Base-by-base conservation (phyloP, 1,284 basidiomycete species). In the Naganishia sp. region DNA sequence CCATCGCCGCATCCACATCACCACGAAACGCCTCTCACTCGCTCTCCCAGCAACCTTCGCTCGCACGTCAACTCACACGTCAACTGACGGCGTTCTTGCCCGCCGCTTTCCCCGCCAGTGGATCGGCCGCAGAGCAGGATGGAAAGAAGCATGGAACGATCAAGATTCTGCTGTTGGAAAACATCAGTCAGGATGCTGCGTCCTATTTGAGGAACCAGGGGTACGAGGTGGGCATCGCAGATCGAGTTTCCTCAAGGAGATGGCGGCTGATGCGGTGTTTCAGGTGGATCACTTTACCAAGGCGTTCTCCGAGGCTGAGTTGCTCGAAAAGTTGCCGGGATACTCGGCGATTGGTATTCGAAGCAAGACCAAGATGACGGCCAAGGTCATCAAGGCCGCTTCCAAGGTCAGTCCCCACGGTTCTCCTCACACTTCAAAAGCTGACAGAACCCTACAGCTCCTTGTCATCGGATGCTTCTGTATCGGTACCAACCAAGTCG, bases 401-500 rank as follows among this genome's bases (percentile, higher is more conserved):
- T 81, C 86, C 55, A 91, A 91, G 83, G 91, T 87, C 74, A 63
- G 82, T 65, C 25, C 56, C 13, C 21, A 5, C 16, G 23, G 25
- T 48, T 5, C 13, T 9, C 18, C 0, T 70, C 36, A 43, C 59
- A 23, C 6, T 23, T 48, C 25, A 18, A 53, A 13, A 33, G 25
- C 18, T 45, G 16, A 28, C 52, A 18, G n/a, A 10, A 6, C 21
- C 9, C 15, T 15, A 23, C 74, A 97, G 92, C 88, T 99, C 49
- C 85, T 99, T 16, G 92, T 89, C 74, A 93, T 99, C 70, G 96
- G 96, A 48, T 99, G 96, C 81, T 99, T 99, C 87, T 99, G 96
- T 82, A 99, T 99, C 74, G 96, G 96, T 67, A 95, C 94, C 69
- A 99, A 99, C 82, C 96, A 99, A 81, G 96, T 99, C 74, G 94